Evolutionary conservation across 352 stramenopile genomes (phyloP).

Genomic region (Globisporangium emineosum): DNA sequence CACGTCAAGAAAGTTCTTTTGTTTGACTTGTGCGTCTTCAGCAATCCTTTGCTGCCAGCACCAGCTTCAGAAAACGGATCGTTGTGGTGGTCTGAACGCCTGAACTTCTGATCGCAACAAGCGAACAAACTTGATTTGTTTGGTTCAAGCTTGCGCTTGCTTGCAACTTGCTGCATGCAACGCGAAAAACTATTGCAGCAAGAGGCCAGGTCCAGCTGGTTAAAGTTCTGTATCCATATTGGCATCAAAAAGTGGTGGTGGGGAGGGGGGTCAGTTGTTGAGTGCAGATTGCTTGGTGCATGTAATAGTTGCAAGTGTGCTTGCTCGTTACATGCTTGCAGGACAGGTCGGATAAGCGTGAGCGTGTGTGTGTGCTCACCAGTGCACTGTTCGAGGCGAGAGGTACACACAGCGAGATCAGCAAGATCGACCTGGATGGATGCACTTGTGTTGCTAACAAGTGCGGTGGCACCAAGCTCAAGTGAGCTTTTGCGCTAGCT

Average conservation of each 20-base stretch:
- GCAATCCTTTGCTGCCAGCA: too few species aligned
- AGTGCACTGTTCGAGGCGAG: background rate
- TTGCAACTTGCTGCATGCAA: background rate
- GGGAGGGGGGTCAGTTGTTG: background rate
- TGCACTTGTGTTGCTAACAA: background rate
- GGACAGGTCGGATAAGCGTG: background rate
- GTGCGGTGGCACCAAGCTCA: background rate
- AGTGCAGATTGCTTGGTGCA: background rate
- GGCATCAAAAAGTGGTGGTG: background rate
- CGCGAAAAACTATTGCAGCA: background rate
- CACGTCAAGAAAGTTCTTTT: too few species aligned
- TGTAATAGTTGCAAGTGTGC: too few species aligned
- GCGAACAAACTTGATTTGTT: background rate
- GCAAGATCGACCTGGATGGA: background rate
- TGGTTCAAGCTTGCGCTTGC: background rate
- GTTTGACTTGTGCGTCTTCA: too few species aligned
- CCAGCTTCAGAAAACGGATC: background rate
- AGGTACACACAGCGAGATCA: background rate
- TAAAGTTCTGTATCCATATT: conserved; percentile 3
- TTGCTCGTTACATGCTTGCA: background rate
- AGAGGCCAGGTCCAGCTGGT: background rate
- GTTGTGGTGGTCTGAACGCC: background rate
- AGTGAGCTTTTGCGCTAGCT: background rate
- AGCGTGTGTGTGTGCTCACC: background rate
- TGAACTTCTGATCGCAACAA: background rate